Base-by-base conservation (phyloP, 148 eudicot species). In the Rheum nobile region DNA sequence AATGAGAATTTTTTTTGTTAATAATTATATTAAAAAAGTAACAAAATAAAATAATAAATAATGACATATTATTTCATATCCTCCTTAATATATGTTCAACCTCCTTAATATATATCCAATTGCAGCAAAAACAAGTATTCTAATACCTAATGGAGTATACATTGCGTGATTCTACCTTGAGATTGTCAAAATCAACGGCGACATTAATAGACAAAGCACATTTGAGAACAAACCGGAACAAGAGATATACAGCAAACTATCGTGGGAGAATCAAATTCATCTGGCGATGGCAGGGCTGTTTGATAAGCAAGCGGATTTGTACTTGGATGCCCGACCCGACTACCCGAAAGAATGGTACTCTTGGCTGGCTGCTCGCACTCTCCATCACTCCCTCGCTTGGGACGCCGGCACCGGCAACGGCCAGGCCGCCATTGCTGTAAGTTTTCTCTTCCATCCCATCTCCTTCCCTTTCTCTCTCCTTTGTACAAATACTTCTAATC, bases 381-480 rank as follows among this genome's bases (percentile, higher is more conserved):
- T 35, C 12, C 44, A 12, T 11, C 86, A 84, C 80, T 77, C 79
- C 28, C 75, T 82, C 6, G 87, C 87, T 72, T 83, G 88, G 88
- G 88, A 86, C 35, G 88, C 79, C 35, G 88, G 85, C 39, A 83
- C 88, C 38, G 89, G 89, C 72, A 86, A 77, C 72, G 85, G 87
- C 38, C 89, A 86, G 59, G 87, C 89, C 47, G 87, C 84, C 19
- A 41, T 83, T n/a, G 73, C 81, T 43, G 84, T 86, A 46, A 61
- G 69, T 48, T 34, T 35, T 13, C 54, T 24, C 8, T 47, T 22
- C 44, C n/a, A 19, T 10, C 10, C 50, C n/a, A n/a, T n/a, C n/a
- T n/a, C n/a, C n/a, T n/a, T n/a, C n/a, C n/a, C 32, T 22, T 4
- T 55, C 65, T 48, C 21, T 35, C 37, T 35, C 37, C 4, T 1